Conservation (phyloP, 1,139 yeast genomes). For the Sugiyamaella neomexicana region DNA sequence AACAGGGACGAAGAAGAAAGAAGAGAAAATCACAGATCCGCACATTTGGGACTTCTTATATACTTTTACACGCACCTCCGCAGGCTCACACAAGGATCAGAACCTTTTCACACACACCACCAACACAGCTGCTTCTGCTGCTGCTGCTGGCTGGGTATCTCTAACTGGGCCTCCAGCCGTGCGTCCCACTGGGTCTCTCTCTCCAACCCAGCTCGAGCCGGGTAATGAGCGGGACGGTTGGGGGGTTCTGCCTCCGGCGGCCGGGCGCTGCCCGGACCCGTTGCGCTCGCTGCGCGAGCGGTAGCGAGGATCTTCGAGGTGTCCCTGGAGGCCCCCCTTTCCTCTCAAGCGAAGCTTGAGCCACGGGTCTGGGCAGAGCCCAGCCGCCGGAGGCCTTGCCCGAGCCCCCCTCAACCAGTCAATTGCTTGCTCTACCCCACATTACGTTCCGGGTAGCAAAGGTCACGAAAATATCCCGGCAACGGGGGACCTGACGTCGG, state of each 20-base stretch:
- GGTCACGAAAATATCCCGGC: slow-evolving; percentile 1
- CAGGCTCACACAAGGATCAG: slow-evolving; percentile 6
- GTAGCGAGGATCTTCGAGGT: not conserved
- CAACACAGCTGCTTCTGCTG: not conserved
- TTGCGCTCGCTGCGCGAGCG: not conserved
- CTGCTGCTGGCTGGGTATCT: too few species aligned
- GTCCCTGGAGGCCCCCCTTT: too few species aligned
- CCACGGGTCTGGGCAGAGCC: too few species aligned
- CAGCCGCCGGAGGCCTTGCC: too few species aligned
- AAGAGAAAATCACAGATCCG: not conserved
- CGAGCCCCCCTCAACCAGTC: too few species aligned
- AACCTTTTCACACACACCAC: not conserved
- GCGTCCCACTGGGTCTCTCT: not conserved
- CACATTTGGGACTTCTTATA: slow-evolving; percentile 11
- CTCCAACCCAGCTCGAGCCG: not conserved
- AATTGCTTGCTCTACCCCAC: not conserved
- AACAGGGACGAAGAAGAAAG: not conserved
- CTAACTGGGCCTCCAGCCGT: too few species aligned
- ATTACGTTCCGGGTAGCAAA: too few species aligned
- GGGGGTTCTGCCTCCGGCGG: not conserved
- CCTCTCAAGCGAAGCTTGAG: too few species aligned
- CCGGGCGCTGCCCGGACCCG: not conserved
- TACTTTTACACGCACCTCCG: slow-evolving; percentile 2
- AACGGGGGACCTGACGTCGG: not conserved
- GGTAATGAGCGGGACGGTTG: not conserved